These are phyloP conservation scores for Globisporangium carolinianum DNA, from an alignment of 352 stramenopile genomes.

Conservation along the genomic window DNA sequence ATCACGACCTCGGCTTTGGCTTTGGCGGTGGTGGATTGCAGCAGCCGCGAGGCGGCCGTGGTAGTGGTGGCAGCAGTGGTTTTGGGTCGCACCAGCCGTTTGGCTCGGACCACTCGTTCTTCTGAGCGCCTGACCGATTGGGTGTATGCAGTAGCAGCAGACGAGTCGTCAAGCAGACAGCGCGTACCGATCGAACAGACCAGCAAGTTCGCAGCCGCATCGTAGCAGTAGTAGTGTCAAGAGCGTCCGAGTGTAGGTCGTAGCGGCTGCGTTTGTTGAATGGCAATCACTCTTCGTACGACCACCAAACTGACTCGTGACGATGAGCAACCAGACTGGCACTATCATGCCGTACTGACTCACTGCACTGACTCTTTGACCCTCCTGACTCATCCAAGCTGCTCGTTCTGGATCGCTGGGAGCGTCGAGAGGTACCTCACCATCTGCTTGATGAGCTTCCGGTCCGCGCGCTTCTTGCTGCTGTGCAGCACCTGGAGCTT, in stretches of 20 bases:
- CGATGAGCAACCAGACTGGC: too few species aligned
- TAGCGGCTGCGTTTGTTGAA: too few species aligned
- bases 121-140: slow-evolving; percentile 9
- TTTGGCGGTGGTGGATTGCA: slow-evolving; percentile 22
- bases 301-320: too few species aligned
- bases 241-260: too few species aligned
- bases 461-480: slow-evolving; percentile 77
- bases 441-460: slow-evolving; percentile 82
- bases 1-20: slow-evolving; percentile 33
- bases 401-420: slow-evolving; percentile 37
- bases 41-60: slow-evolving; percentile 17
- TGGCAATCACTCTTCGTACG: too few species aligned
- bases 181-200: too few species aligned
- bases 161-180: too few species aligned
- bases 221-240: too few species aligned
- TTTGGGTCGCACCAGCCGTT: slow-evolving; percentile 39
- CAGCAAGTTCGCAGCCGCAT: too few species aligned
- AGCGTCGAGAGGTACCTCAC: slow-evolving; percentile 72
- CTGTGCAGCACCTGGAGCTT: slow-evolving; percentile 57
- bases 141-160: background rate
- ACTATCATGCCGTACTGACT: too few species aligned
- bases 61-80: slow-evolving; percentile 16
- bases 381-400: background rate
- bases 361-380: too few species aligned
- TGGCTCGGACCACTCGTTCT: slow-evolving; percentile 64